Evolutionary conservation across 2,329 filamentous ascomycete species (phyloP).

Genomic region (Colletotrichum tropicale): DNA sequence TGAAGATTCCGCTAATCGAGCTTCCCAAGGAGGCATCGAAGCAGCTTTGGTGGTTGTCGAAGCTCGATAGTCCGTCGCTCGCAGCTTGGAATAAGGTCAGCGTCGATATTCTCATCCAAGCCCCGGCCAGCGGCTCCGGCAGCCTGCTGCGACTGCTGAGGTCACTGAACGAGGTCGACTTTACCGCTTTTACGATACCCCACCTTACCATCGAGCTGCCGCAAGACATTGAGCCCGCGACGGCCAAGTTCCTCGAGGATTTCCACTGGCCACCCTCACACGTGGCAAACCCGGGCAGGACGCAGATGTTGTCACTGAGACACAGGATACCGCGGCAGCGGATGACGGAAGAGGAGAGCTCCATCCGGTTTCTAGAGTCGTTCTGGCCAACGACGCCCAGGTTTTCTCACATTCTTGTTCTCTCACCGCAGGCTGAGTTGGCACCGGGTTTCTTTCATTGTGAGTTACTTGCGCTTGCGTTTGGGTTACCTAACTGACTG

Average conservation of each 20-base stretch:
- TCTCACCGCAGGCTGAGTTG: conserved; percentile 82
- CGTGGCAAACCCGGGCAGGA: conserved; percentile 31
- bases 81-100: conserved; percentile 77
- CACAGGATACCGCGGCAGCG: conserved; percentile 71
- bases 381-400: conserved; percentile 77
- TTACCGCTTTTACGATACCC: conserved; percentile 70
- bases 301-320: conserved; percentile 68
- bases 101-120: conserved; percentile 86
- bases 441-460: conserved; percentile 84
- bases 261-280: conserved; percentile 70
- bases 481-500: background rate
- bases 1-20: conserved; percentile 72
- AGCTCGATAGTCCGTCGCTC: conserved; percentile 75
- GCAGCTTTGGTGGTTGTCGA: conserved; percentile 76
- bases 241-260: conserved; percentile 64
- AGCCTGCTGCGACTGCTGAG: conserved; percentile 77
- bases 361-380: conserved; percentile 79
- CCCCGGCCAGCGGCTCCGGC: conserved; percentile 71
- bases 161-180: conserved; percentile 79
- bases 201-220: conserved; percentile 87
- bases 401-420: conserved; percentile 78
- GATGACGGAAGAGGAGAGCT: conserved; percentile 71
- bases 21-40: conserved; percentile 69
- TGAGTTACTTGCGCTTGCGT: conserved; percentile 32
- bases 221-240: conserved; percentile 66